Conservation (phyloP, 352 stramenopile species). For the Phytopythium delawarense region DNA sequence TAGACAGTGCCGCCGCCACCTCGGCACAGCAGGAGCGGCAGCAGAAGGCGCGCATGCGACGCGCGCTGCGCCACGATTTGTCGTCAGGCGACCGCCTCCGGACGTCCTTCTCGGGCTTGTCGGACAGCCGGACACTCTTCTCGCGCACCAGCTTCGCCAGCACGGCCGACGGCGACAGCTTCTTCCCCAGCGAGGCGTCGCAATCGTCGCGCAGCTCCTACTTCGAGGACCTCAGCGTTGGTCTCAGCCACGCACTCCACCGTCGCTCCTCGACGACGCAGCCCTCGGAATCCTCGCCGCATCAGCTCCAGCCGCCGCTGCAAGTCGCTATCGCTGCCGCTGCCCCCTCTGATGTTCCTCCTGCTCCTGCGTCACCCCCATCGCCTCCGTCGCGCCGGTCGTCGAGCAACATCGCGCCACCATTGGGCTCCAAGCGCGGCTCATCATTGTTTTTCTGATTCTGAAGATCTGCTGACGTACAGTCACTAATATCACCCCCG, state of each 20-base stretch:
- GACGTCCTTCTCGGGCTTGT: slow-evolving; percentile 27
- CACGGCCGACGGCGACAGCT: slow-evolving; percentile 26
- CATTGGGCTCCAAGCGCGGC: too few species aligned
- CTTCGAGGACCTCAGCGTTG: background rate
- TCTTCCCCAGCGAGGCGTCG: slow-evolving; percentile 20
- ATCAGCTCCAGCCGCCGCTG: background rate
- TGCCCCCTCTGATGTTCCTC: background rate
- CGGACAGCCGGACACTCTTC: slow-evolving; percentile 36
- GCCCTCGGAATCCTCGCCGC: background rate
- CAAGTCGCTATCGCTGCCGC: background rate
- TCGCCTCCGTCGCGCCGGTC: background rate
- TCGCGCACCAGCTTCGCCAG: slow-evolving; percentile 31
- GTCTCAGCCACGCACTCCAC: too few species aligned
- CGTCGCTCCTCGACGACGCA: too few species aligned
- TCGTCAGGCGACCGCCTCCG: background rate
- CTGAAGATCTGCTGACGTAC: background rate
- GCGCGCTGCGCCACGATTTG: slow-evolving; percentile 23
- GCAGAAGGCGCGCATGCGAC: slow-evolving; percentile 28
- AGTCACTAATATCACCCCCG: background rate
- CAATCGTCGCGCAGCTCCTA: background rate
- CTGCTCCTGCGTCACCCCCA: too few species aligned
- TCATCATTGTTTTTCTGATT: too few species aligned
- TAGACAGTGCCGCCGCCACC: slow-evolving; percentile 22
- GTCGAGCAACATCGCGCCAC: background rate
- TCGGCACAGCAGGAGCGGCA: slow-evolving; percentile 7